Conservation (phyloP, 2,329 filamentous ascomycete genomes). For the Chalaropsis ovoidea region DNA sequence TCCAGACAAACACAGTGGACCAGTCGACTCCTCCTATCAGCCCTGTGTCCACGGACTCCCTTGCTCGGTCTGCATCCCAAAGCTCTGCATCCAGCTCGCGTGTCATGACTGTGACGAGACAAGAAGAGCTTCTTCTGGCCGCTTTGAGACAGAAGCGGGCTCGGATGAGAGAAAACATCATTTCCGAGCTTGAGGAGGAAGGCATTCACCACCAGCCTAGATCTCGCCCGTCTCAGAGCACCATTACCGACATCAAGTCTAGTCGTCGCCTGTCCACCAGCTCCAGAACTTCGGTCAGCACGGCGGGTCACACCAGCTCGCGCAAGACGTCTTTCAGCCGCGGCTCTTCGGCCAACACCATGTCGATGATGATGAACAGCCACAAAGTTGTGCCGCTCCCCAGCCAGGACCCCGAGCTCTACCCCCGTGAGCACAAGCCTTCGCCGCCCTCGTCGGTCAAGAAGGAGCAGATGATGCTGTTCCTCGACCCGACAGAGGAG, state of each 20-base stretch:
- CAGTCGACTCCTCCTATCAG: constrained; percentile 44
- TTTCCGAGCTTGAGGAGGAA: constrained; percentile 36
- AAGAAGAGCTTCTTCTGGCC: constrained; percentile 49
- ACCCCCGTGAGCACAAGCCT: constrained; percentile 26
- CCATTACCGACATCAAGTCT: background rate
- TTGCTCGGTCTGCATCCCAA: constrained; percentile 35
- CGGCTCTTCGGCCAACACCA: background rate
- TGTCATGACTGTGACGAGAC: constrained; percentile 48
- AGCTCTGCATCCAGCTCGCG: constrained; percentile 35
- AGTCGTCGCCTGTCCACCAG: constrained; percentile 16
- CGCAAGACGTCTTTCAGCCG: constrained; percentile 23
- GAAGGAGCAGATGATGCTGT: constrained; percentile 24
- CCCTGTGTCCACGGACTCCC: constrained; percentile 44
- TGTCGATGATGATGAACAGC: constrained; percentile 5
- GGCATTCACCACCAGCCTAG: constrained; percentile 14
- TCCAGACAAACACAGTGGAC: constrained; percentile 31
- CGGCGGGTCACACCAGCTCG: constrained; percentile 18
- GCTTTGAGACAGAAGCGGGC: constrained; percentile 49
- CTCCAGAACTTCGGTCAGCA: constrained; percentile 18
- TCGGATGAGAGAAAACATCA: constrained; percentile 42
- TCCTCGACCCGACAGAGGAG: constrained; percentile 22
- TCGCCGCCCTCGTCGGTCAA: constrained; percentile 20
- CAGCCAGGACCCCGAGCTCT: background rate
- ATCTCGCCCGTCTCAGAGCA: constrained; percentile 13
- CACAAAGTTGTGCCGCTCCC: background rate